These are phyloP conservation scores for Auxenochlorella pyrenoidosa DNA, from an alignment of 139 green algal genomes.

Conservation along the genomic window DNA sequence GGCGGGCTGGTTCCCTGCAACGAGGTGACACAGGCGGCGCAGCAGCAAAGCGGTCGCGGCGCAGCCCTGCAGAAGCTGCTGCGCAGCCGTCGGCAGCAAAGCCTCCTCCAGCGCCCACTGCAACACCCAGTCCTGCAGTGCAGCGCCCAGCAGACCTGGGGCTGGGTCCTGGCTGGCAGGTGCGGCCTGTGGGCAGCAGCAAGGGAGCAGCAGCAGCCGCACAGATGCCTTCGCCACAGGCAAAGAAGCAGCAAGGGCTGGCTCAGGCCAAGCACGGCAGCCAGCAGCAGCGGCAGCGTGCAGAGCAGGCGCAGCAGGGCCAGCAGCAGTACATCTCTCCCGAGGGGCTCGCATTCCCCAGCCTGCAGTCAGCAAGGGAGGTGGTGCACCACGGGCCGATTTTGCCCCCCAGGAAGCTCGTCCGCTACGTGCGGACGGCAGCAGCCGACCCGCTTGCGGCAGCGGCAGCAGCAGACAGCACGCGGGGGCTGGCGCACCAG, in stretches of 20 bases:
- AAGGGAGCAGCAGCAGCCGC: not conserved
- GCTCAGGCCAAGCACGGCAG: not conserved
- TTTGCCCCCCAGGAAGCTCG: not conserved
- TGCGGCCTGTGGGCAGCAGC: not conserved
- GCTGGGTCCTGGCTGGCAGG: not conserved
- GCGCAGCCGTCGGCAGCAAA: not conserved
- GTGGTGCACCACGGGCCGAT: constrained; percentile 2
- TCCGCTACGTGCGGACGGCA: not conserved
- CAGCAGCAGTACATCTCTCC: constrained; percentile 21
- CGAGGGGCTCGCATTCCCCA: constrained; percentile 8
- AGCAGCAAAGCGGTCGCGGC: not conserved
- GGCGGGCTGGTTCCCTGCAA: not conserved
- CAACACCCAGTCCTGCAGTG: not conserved
- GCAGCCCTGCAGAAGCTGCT: not conserved
- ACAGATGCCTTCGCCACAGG: not conserved
- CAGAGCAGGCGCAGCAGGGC: not conserved
- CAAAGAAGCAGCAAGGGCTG: not conserved
- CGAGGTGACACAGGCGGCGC: not conserved
- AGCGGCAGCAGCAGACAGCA: not conserved
- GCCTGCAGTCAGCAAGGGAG: not conserved
- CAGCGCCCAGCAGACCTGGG: not conserved
- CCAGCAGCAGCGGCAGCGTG: not conserved
- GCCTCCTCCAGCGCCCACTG: not conserved
- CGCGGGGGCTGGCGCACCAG: not conserved
- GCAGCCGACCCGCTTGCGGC: not conserved